A percentile compares a stretch with the other conserved stretches of the same genome.
These are phyloP conservation scores for Lobulomyces angularis DNA, from an alignment of 192 early-diverging fungal species.

Conservation along the genomic window DNA sequence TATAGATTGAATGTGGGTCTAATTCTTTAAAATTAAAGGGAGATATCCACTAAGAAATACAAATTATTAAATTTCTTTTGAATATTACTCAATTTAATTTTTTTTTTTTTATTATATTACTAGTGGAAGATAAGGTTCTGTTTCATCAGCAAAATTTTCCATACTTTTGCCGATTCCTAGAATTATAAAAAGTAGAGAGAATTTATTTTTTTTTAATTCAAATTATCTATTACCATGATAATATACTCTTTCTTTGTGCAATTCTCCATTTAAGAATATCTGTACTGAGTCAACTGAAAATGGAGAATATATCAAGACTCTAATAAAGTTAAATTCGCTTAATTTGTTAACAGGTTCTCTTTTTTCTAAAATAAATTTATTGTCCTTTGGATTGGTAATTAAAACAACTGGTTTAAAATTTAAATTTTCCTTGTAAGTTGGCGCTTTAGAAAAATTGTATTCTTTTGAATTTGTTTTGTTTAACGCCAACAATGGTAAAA, in stretches of 20 bases:
- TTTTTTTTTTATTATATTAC: conserved; percentile 6
- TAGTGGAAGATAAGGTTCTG: neutral
- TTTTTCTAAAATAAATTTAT: conserved; percentile 51
- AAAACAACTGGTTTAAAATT: conserved; percentile 56
- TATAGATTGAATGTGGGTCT: conserved; percentile 55
- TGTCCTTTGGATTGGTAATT: conserved; percentile 81
- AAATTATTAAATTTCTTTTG: conserved; percentile 14
- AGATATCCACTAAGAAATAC: conserved; percentile 62
- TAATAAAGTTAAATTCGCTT: conserved; percentile 50
- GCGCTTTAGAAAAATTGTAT: conserved; percentile 3
- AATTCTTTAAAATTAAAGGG: conserved; percentile 58
- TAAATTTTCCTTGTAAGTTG: conserved; percentile 22
- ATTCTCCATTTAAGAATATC: conserved; percentile 36
- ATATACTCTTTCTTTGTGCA: conserved; percentile 23
- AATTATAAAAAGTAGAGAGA: too few species aligned
- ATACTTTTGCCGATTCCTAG: too few species aligned
- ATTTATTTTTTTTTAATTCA: too few species aligned
- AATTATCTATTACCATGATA: conserved; percentile 16
- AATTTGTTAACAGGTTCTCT: conserved; percentile 62
- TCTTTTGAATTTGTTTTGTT: neutral
- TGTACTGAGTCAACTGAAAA: conserved; percentile 22
- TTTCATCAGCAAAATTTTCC: too few species aligned
- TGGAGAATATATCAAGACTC: conserved; percentile 63
- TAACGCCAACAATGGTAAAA: conserved; percentile 18
- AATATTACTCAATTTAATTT: conserved; percentile 16